phyloP scores from a whole-genome alignment of 768 basidiomycete species.

The Tylopilus subfusipes region DNA sequence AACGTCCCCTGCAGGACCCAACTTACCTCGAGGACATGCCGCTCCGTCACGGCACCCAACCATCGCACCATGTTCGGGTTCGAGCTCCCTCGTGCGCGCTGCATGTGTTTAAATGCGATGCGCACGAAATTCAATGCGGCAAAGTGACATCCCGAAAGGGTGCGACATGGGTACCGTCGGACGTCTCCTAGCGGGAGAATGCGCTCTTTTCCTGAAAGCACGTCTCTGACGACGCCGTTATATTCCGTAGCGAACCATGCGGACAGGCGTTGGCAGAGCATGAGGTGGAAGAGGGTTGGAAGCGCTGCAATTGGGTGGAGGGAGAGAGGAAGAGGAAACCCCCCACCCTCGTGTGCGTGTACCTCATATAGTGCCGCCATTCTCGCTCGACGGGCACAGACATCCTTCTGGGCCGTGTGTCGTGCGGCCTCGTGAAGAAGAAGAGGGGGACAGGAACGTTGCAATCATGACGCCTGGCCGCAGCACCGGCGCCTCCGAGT shows the following conservation, averaged over 20 bases:
- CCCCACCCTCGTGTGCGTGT: not conserved
- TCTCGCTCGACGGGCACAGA: conserved; percentile 4
- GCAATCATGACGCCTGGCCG: conserved; percentile 12
- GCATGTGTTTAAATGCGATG: conserved; percentile 36
- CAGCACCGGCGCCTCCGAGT: conserved; percentile 6
- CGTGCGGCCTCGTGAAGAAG: conserved; percentile 11
- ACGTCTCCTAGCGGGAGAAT: conserved; percentile 45
- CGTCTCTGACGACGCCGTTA: conserved; percentile 13
- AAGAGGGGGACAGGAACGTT: conserved; percentile 8
- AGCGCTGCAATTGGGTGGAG: not conserved
- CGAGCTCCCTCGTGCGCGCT: conserved; percentile 1
- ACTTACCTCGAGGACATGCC: conserved; percentile 22
- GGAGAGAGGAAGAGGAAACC: not conserved
- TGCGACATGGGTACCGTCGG: conserved; percentile 43
- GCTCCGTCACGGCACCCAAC: conserved; percentile 12
- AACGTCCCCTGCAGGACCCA: too few species aligned
- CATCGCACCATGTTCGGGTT: conserved; percentile 5
- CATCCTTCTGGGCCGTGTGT: not conserved
- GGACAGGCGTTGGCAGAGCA: conserved; percentile 15
- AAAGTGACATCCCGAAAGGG: conserved; percentile 52
- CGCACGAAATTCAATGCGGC: conserved; percentile 62
- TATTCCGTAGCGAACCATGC: conserved; percentile 12
- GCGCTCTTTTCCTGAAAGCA: conserved; percentile 34
- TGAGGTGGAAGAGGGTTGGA: not conserved
- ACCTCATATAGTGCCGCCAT: conserved; percentile 16